Percentiles rank a stretch among this genome's conserved stretches.
Evolutionary conservation across 106 monocot species (phyloP).

Genomic region (Amphibolis antarctica): DNA sequence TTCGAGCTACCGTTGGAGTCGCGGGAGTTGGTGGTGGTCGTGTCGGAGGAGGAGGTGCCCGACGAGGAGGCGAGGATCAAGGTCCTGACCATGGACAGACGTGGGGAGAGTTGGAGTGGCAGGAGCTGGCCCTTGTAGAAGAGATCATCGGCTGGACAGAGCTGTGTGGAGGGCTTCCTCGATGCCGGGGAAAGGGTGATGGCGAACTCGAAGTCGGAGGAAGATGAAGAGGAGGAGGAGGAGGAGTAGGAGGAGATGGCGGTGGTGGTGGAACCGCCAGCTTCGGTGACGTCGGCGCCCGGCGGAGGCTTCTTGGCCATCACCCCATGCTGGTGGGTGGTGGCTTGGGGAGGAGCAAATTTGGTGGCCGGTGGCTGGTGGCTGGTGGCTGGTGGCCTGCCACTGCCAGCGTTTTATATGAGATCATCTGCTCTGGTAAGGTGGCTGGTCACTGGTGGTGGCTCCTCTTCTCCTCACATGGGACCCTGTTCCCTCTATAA

Average conservation of each 20-base stretch:
- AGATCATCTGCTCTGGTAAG: too few species aligned
- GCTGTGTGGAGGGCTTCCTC: slow-evolving; percentile 11
- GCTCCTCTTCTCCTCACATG: too few species aligned
- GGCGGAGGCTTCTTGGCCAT: slow-evolving; percentile 4
- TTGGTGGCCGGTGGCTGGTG: too few species aligned
- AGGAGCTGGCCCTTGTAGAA: slow-evolving; percentile 93
- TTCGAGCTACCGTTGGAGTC: slow-evolving; percentile 42
- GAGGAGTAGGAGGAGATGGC: slow-evolving; percentile 9
- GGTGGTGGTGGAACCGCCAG: neutral
- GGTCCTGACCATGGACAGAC: slow-evolving; percentile 64
- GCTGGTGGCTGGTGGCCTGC: too few species aligned
- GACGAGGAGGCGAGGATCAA: slow-evolving; percentile 54
- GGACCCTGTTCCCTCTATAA: too few species aligned
- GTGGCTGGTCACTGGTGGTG: too few species aligned
- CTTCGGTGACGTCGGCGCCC: neutral
- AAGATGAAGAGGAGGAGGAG: slow-evolving; percentile 41
- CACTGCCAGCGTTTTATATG: too few species aligned
- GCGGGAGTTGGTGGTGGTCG: slow-evolving; percentile 38
- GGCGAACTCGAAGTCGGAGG: slow-evolving; percentile 81
- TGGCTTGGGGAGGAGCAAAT: too few species aligned
- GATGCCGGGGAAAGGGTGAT: slow-evolving; percentile 56
- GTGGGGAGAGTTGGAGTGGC: slow-evolving; percentile 77
- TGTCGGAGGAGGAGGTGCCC: slow-evolving; percentile 34
- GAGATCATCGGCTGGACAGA: slow-evolving; percentile 85
- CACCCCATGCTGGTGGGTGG: too few species aligned